phyloP scores from a whole-genome alignment of 192 early-diverging fungal species.

The Dissophora ornata region DNA sequence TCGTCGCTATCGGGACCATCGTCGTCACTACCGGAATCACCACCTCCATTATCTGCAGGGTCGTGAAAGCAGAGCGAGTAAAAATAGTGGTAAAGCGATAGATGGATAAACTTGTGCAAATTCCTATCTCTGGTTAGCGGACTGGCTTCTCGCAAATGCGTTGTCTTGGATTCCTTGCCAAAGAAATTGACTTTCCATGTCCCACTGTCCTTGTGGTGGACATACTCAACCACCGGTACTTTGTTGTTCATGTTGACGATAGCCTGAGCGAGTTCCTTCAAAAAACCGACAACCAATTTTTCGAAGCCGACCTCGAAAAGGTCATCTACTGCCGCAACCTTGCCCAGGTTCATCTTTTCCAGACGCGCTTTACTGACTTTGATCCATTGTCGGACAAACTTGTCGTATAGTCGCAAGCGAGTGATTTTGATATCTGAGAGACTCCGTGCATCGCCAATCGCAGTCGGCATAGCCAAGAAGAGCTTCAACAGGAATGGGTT shows the following conservation, averaged over 20 bases:
- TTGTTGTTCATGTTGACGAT: not conserved
- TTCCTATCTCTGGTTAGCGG: not conserved
- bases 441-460: not conserved
- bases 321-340: not conserved
- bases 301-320: not conserved
- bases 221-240: conserved; percentile 3
- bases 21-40: no score
- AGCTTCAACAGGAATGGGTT: conserved; percentile 7
- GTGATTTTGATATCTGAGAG: not conserved
- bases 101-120: conserved; percentile 5
- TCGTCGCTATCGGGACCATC: no score
- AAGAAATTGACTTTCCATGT: conserved; percentile 9
- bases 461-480: not conserved
- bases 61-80: not conserved
- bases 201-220: not conserved
- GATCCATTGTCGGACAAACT: conserved; percentile 7
- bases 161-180: not conserved
- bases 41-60: no score
- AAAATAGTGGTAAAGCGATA: not conserved
- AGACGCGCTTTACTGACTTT: not conserved
- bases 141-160: not conserved
- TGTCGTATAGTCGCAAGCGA: not conserved
- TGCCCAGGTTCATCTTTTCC: not conserved
- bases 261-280: conserved; percentile 5
- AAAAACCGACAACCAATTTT: not conserved